Evolutionary conservation across 805 yeast genomes (phyloP).

Genomic region (Starmerella lactis-condensi): DNA sequence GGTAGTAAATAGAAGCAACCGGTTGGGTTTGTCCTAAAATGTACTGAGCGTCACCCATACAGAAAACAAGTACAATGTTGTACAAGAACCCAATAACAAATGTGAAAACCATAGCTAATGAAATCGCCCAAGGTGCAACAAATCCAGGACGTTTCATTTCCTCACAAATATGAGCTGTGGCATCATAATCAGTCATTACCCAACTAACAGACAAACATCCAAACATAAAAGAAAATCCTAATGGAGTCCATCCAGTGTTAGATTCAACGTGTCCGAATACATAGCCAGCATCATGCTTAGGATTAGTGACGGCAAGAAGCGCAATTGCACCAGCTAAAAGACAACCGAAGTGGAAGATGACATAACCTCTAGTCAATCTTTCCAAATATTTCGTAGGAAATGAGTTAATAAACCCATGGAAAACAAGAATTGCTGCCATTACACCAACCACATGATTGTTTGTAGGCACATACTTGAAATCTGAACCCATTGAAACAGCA

Average conservation of each 20-base stretch:
- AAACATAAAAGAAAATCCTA: constrained; percentile 42
- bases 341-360: constrained; percentile 32
- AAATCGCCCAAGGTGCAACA: constrained; percentile 41
- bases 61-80: constrained; percentile 20
- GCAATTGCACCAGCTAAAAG: constrained; percentile 35
- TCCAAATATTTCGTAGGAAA: constrained; percentile 34
- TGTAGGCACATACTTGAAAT: constrained; percentile 21
- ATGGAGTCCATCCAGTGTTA: constrained; percentile 32
- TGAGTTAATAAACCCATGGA: constrained; percentile 35
- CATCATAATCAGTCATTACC: constrained; percentile 59
- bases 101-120: constrained; percentile 27
- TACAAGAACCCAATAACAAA: constrained; percentile 20
- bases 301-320: constrained; percentile 35
- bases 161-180: constrained; percentile 59
- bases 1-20: constrained; percentile 45
- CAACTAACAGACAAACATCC: constrained; percentile 27
- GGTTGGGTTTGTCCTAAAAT: constrained; percentile 27
- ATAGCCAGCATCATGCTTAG: constrained; percentile 28
- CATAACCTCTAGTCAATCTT: constrained; percentile 33
- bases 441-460: constrained; percentile 18
- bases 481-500: constrained; percentile 22
- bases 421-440: constrained; percentile 28
- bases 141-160: constrained; percentile 40
- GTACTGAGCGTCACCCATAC: constrained; percentile 19
- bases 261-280: constrained; percentile 33